Evolutionary conservation across 140 eudicot genomes (phyloP), one percentile per base, ranked within the genome.

Genomic region (Ambrosia hybrid): DNA sequence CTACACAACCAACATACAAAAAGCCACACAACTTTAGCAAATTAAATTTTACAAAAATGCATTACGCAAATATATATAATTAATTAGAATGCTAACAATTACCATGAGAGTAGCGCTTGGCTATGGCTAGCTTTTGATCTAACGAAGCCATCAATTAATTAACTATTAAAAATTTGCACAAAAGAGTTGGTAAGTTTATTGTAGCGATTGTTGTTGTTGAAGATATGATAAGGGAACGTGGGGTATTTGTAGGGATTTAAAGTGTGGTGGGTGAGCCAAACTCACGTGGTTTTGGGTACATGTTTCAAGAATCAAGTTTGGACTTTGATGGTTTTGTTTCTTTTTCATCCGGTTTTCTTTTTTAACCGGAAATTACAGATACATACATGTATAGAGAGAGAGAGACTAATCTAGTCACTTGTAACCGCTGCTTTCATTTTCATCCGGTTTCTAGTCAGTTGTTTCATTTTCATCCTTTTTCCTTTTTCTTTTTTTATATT

Each of bases 41-140:
- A 13, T 38, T 53, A 13, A 21, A 14, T 9, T 39, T 6, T 34
- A 12, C 11, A 36, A 0, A 39, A 39, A 53, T 57, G 38, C 8
- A 10, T 61, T 5, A 61, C 4, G 9, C 17, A 4, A 34, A 36
- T 9, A 61, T 36, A 10, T 11, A 0, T 21, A 21, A 21, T 21
- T n/a, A 53, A 13, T 51, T 26, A 21, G 26, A 12, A 57, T 57
- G 65, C 30, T 34, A 17, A 21, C 13, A 60, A 57, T 49, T 86
- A 92, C 98, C 98, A 65, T 80, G 96, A 78, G 96, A 85, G 75
- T 92, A 92, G 41, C 84, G 88, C 73, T 85, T 92, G 83, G 98
- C 98, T 73, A 90, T 80, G 75, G 95, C 96, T 48, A 89, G 79
- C 83, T 84, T 89, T 33, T 87, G 90, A 53, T 92, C 98, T 2